phyloP scores from a whole-genome alignment of 2,329 filamentous ascomycete species.

The Penicillium sp. region DNA sequence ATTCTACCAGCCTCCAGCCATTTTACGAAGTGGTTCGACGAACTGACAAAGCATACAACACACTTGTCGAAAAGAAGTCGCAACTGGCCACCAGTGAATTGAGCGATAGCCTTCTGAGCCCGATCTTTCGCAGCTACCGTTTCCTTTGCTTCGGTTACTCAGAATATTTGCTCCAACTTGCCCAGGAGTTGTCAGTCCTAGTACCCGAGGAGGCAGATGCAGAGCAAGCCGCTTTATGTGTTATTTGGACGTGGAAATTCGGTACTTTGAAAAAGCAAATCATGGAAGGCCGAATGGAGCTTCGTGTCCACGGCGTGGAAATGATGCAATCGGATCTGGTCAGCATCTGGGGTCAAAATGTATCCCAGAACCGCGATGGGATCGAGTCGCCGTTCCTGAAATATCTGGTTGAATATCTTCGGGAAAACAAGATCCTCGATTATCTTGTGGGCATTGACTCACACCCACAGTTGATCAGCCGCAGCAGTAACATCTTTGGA shows the following conservation, averaged over 20 bases:
- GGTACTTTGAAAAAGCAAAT: conserved; percentile 68
- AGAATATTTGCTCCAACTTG: conserved; percentile 34
- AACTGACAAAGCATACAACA: conserved; percentile 38
- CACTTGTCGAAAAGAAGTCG: conserved; percentile 42
- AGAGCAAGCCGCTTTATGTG: conserved; percentile 33
- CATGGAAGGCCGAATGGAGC: conserved; percentile 82
- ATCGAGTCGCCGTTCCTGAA: conserved; percentile 52
- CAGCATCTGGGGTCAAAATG: conserved; percentile 59
- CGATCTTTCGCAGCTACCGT: conserved; percentile 32
- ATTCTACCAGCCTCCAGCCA: conserved; percentile 18
- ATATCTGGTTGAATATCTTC: conserved; percentile 67
- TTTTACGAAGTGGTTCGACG: conserved; percentile 31
- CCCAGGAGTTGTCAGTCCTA: conserved; percentile 35
- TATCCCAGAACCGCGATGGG: conserved; percentile 47
- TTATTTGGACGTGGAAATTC: conserved; percentile 64
- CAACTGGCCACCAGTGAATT: conserved; percentile 44
- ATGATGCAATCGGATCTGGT: conserved; percentile 70
- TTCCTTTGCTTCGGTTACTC: conserved; percentile 30
- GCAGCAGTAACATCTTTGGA: conserved; percentile 78
- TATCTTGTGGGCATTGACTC: conserved; percentile 90
- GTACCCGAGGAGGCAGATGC: conserved; percentile 28
- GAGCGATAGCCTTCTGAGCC: conserved; percentile 37
- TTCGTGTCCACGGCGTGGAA: conserved; percentile 76
- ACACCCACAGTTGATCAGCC: conserved; percentile 81
- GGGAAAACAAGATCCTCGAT: conserved; percentile 68